Percentiles rank a stretch among this genome's conserved stretches.
Evolutionary conservation across 306 rosid genomes (phyloP).

Genomic region (Amphicarpaea edgeworthii): DNA sequence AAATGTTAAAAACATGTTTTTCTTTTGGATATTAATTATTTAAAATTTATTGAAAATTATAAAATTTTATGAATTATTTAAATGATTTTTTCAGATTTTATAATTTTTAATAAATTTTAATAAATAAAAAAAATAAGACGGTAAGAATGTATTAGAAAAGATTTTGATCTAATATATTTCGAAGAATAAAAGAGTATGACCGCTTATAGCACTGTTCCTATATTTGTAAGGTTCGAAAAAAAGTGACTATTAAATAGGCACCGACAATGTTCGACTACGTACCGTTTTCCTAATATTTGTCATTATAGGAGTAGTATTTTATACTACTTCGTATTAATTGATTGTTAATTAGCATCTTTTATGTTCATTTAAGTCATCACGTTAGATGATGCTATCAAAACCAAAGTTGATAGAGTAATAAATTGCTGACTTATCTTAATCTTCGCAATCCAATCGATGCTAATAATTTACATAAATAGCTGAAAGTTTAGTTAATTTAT

Average conservation of each 20-base stretch:
- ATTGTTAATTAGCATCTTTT: constrained; percentile 8
- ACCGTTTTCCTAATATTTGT: constrained; percentile 40
- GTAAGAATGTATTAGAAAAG: too few species aligned
- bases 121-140: too few species aligned
- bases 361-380: constrained; percentile 12
- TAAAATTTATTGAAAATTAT: too few species aligned
- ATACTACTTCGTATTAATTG: too few species aligned
- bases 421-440: constrained; percentile 23
- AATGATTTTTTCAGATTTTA: too few species aligned
- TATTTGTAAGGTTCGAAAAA: background rate
- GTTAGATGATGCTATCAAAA: constrained; percentile 11
- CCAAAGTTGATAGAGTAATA: background rate
- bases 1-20: too few species aligned
- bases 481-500: constrained; percentile 1
- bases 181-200: too few species aligned
- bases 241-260: constrained; percentile 25
- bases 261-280: constrained; percentile 44
- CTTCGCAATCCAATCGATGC: constrained; percentile 15
- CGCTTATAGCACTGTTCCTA: too few species aligned
- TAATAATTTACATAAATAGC: background rate
- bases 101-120: too few species aligned
- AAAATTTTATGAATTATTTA: too few species aligned
- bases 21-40: too few species aligned
- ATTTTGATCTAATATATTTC: too few species aligned
- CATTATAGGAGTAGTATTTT: background rate